Conservation (phyloP, 371 early-diverging fungal species). For the Syncephalastrum monosporum region DNA sequence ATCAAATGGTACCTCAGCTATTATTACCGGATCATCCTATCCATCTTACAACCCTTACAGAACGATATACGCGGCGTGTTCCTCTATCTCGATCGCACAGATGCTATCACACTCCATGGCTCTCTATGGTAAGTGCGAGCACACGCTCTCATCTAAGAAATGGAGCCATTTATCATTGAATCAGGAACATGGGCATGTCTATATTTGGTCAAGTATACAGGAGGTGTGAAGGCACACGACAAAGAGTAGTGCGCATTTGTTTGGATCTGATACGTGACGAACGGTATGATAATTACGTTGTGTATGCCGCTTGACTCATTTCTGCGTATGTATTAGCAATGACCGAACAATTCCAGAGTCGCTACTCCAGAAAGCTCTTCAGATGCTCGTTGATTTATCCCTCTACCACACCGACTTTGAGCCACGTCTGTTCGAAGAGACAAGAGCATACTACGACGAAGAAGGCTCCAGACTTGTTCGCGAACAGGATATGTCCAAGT, state of each 20-base stretch:
- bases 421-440: constrained; percentile 56
- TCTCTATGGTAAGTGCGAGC: constrained; percentile 62
- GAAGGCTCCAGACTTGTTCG: constrained; percentile 65
- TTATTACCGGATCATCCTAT: not conserved
- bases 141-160: too few relatives aligned
- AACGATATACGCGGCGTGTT: constrained; percentile 82
- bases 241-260: constrained; percentile 52
- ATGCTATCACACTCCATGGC: constrained; percentile 68
- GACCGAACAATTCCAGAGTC: not conserved
- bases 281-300: constrained; percentile 30
- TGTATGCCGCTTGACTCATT: not conserved
- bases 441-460: constrained; percentile 66
- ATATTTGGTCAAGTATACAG: constrained; percentile 68
- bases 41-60: constrained; percentile 25
- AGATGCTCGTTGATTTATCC: constrained; percentile 80
- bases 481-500: constrained; percentile 59
- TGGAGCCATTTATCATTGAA: not conserved
- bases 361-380: constrained; percentile 61
- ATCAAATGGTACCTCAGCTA: constrained; percentile 58
- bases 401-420: constrained; percentile 77
- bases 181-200: constrained; percentile 77
- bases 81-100: constrained; percentile 90
- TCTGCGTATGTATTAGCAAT: too few relatives aligned
- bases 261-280: constrained; percentile 59
- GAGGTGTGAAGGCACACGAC: constrained; percentile 44